Conservation (phyloP, 1,284 basidiomycete genomes). For the Tilletia setariae region DNA sequence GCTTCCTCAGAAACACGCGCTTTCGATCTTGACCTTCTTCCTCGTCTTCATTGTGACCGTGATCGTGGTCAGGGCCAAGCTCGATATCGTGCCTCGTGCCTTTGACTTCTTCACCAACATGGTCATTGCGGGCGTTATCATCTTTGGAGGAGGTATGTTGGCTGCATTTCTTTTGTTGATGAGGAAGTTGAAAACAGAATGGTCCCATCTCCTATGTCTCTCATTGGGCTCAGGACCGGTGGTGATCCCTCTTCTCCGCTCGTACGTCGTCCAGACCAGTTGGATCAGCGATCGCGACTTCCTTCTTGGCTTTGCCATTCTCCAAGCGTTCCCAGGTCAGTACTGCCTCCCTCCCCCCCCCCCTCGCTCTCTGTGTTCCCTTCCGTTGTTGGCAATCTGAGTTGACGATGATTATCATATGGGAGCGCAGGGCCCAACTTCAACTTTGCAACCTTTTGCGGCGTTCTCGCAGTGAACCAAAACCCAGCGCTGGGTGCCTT, state of each 20-base stretch:
- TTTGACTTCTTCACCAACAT: conserved; percentile 59
- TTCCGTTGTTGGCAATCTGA: no score
- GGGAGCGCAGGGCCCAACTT: conserved; percentile 66
- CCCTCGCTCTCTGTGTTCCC: conserved; percentile 31
- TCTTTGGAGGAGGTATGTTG: conserved; percentile 64
- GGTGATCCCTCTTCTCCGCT: conserved; percentile 8
- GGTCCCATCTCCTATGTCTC: conserved; percentile 19
- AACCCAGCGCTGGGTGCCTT: conserved; percentile 58
- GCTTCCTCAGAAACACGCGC: conserved; percentile 26
- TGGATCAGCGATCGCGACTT: conserved; percentile 59
- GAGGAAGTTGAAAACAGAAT: no score
- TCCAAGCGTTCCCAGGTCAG: conserved; percentile 49
- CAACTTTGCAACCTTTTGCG: conserved; percentile 64
- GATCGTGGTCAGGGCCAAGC: conserved; percentile 53
- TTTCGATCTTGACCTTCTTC: conserved; percentile 45
- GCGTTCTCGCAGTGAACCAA: conserved; percentile 57
- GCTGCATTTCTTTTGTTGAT: conserved; percentile 57
- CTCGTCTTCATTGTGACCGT: conserved; percentile 51
- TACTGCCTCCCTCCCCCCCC: conserved; percentile 1
- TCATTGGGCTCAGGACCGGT: not conserved
- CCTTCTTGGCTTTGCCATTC: conserved; percentile 62
- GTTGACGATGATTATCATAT: no score
- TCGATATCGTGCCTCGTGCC: conserved; percentile 41
- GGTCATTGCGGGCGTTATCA: conserved; percentile 60
- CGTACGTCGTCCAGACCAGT: conserved; percentile 11